A percentile compares a stretch with the other conserved stretches of the same genome.
These are phyloP conservation scores for Jaltomata sinuosa DNA, from an alignment of 257 asterid species.

Conservation along the genomic window DNA sequence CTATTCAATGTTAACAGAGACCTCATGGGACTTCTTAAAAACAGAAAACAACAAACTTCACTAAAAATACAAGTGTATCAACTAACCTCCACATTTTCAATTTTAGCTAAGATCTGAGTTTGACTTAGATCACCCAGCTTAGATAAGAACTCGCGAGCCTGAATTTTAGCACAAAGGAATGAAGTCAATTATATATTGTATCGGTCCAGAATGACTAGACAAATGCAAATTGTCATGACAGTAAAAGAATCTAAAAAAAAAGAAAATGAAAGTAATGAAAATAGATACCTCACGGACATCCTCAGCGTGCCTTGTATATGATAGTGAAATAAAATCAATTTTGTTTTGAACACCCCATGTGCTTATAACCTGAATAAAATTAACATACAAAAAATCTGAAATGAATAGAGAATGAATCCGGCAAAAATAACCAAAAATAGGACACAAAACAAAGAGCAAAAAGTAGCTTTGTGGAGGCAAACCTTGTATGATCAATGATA, in stretches of 20 bases:
- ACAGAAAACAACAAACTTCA: neutral
- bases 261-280: neutral
- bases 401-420: neutral
- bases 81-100: constrained; percentile 82
- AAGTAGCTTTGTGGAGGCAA: neutral
- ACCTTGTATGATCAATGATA: neutral
- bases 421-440: neutral
- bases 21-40: neutral
- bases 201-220: neutral
- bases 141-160: constrained; percentile 84
- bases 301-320: constrained; percentile 81
- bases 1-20: neutral
- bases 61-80: neutral
- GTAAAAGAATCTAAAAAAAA: neutral
- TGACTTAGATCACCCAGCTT: constrained; percentile 77
- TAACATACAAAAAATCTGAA: neutral
- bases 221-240: neutral
- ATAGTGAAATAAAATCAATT: constrained; percentile 71
- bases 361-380: constrained; percentile 52
- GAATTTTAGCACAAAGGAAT: constrained; percentile 7
- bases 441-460: neutral
- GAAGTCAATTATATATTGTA: neutral
- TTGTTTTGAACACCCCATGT: constrained; percentile 81
- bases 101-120: constrained; percentile 88
- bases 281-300: constrained; percentile 65